A percentile compares a stretch with the other conserved stretches of the same genome.
Evolutionary conservation across 108 stramenopile genomes (phyloP).

Genomic region (Conticribra guillardii): DNA sequence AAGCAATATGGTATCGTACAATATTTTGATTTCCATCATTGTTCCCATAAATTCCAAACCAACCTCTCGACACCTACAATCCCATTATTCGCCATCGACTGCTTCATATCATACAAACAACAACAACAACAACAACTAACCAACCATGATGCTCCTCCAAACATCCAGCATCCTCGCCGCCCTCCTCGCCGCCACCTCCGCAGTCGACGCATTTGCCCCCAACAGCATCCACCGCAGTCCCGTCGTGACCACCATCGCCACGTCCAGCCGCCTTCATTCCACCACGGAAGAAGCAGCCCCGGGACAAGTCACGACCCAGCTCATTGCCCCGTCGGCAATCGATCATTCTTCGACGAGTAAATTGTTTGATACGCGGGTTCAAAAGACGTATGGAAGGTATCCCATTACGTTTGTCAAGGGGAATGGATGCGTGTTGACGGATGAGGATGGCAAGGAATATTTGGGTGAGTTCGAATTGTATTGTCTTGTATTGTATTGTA

Average conservation of each 20-base stretch:
- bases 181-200: slow-evolving; percentile 7
- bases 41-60: too few species aligned
- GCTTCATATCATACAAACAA: too few species aligned
- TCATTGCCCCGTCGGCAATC: slow-evolving; percentile 43
- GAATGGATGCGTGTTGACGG: slow-evolving; percentile 77
- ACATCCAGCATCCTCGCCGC: slow-evolving; percentile 26
- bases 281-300: slow-evolving; percentile 11
- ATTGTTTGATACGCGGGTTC: slow-evolving; percentile 71
- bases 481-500: not conserved
- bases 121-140: too few species aligned
- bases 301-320: slow-evolving; percentile 12
- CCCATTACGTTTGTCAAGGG: slow-evolving; percentile 86
- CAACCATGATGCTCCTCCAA: slow-evolving; percentile 22
- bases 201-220: slow-evolving; percentile 17
- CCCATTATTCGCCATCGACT: too few species aligned
- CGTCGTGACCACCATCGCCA: too few species aligned
- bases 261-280: slow-evolving; percentile 19
- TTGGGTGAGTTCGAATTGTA: slow-evolving; percentile 36
- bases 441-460: slow-evolving; percentile 86
- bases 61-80: too few species aligned
- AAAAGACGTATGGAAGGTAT: slow-evolving; percentile 88
- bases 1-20: too few species aligned
- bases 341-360: slow-evolving; percentile 24
- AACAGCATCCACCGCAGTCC: slow-evolving; percentile 3
- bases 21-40: too few species aligned